These are phyloP conservation scores for Phytophthora cryptogea DNA, from an alignment of 352 stramenopile species.

Conservation along the genomic window DNA sequence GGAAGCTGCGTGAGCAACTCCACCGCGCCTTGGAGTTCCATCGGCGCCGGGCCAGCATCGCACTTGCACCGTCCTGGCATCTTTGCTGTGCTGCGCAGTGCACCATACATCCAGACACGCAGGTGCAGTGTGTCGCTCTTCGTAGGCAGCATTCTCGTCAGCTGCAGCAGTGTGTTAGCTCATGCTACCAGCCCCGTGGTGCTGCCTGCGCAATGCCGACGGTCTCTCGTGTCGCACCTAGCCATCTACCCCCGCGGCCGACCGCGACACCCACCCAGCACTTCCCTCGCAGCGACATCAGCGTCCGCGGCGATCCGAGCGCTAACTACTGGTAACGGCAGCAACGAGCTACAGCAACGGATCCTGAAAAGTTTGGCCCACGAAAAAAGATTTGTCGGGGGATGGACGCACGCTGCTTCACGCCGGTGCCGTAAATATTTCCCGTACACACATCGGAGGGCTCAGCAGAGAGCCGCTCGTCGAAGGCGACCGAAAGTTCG, in stretches of 20 bases:
- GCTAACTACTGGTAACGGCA: no score
- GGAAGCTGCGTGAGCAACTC: background rate
- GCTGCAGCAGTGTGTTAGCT: background rate
- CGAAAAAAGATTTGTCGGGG: slow-evolving; percentile 1
- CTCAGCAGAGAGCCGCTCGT: background rate
- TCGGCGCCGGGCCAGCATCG: background rate
- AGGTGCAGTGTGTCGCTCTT: background rate
- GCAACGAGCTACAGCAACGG: no score
- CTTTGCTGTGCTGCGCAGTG: no score
- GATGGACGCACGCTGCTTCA: slow-evolving; percentile 16
- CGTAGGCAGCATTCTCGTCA: background rate
- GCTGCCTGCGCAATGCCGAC: background rate
- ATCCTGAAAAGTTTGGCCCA: slow-evolving; percentile 15
- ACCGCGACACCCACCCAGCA: slow-evolving; percentile 18
- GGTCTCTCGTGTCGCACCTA: slow-evolving; percentile 26
- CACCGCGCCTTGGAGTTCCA: slow-evolving; percentile 6
- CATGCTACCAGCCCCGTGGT: background rate
- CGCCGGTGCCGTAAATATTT: slow-evolving; percentile 22
- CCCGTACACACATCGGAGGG: slow-evolving; percentile 20
- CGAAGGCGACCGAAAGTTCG: slow-evolving; percentile 40
- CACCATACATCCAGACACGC: background rate
- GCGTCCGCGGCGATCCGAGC: no score
- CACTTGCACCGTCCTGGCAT: no score
- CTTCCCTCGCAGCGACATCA: background rate
- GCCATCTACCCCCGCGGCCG: slow-evolving; percentile 20